Conservation (phyloP, 2,329 filamentous ascomycete species). For the Xylaria sp. region DNA sequence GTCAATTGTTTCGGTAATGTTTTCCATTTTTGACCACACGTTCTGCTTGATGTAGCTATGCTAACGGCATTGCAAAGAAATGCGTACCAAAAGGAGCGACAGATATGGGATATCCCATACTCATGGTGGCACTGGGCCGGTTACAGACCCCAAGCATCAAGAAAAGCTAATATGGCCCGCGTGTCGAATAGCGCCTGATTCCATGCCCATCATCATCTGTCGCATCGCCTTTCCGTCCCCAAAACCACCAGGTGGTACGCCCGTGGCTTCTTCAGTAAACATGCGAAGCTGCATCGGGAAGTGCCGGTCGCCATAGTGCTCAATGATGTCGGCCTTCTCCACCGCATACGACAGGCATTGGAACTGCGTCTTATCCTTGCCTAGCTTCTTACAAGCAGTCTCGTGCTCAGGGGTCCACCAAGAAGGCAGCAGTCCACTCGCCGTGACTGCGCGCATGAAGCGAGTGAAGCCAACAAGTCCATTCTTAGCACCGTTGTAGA, state of each 20-base stretch:
- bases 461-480: conserved; percentile 12
- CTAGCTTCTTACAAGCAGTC: conserved; percentile 10
- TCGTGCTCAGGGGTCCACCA: conserved; percentile 16
- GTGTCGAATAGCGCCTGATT: not conserved
- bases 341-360: conserved; percentile 5
- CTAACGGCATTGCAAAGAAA: too few relatives aligned
- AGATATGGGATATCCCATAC: too few relatives aligned
- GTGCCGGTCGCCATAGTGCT: conserved; percentile 38
- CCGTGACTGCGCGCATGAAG: conserved; percentile 7
- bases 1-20: too few relatives aligned
- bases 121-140: too few relatives aligned
- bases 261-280: conserved; percentile 39
- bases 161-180: not conserved
- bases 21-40: too few relatives aligned
- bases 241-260: conserved; percentile 28
- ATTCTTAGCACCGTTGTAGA: conserved; percentile 8
- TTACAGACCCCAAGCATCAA: not conserved
- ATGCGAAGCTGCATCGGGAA: conserved; percentile 49
- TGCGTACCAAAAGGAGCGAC: not conserved
- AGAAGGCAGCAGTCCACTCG: conserved; percentile 11
- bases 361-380: conserved; percentile 8
- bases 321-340: conserved; percentile 19
- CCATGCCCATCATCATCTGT: conserved; percentile 17
- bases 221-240: conserved; percentile 21
- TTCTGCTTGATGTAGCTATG: too few relatives aligned